phyloP scores from a whole-genome alignment of 495 filamentous ascomycete genomes.

The Neurospora sublineolata region DNA sequence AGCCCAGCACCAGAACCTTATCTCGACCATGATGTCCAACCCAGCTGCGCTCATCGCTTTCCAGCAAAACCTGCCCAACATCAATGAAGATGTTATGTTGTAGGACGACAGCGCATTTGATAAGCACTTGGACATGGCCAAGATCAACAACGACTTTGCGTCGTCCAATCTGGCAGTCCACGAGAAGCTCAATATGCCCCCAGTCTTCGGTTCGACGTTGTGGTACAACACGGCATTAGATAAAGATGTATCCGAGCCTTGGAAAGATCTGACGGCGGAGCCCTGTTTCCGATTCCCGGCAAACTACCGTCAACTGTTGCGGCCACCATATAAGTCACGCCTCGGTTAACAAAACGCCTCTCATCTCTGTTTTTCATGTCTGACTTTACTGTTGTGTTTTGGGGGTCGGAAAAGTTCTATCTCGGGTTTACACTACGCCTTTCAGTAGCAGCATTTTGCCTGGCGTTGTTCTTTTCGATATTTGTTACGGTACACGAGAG shows the following conservation, averaged over 20 bases:
- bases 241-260: neutral
- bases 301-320: neutral
- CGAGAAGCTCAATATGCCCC: neutral
- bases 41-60: constrained; percentile 19
- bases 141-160: neutral
- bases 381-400: neutral
- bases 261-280: neutral
- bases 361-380: neutral
- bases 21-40: constrained; percentile 29
- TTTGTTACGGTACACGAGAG: neutral
- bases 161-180: neutral
- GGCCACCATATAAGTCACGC: neutral
- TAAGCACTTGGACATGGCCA: neutral
- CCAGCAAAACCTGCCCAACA: constrained; percentile 30
- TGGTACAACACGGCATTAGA: neutral
- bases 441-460: neutral
- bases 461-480: neutral
- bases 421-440: neutral
- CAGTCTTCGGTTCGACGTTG: neutral
- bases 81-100: constrained; percentile 36
- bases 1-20: constrained; percentile 25
- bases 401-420: neutral
- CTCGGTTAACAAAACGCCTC: neutral
- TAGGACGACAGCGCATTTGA: constrained; percentile 11
- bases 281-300: neutral